A percentile compares a stretch with the other conserved stretches of the same genome.
phyloP scores from a whole-genome alignment of 495 filamentous ascomycete species.

The Penicillium arizonense region DNA sequence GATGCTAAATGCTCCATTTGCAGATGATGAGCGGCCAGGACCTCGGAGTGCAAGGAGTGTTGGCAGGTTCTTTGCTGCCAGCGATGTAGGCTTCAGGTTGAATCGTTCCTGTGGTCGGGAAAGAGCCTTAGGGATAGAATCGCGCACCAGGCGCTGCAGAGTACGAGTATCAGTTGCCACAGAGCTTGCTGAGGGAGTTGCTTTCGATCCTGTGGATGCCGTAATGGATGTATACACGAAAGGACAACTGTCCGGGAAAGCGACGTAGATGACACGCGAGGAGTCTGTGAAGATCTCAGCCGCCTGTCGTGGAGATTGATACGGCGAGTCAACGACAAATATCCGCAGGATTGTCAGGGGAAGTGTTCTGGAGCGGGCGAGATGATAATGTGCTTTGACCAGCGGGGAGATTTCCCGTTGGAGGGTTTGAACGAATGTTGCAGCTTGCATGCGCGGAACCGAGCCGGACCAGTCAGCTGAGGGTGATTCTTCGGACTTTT shows the following conservation, averaged over 20 bases:
- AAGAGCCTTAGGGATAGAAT: slow-evolving; percentile 75
- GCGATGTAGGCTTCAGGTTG: slow-evolving; percentile 58
- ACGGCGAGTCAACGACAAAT: slow-evolving; percentile 70
- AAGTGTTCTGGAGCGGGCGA: slow-evolving; percentile 59
- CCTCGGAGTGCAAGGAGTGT: slow-evolving; percentile 66
- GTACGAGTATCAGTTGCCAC: slow-evolving; percentile 55
- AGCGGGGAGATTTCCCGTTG: slow-evolving; percentile 68
- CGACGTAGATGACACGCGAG: slow-evolving; percentile 68
- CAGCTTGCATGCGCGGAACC: slow-evolving; percentile 72
- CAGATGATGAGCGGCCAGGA: slow-evolving; percentile 60
- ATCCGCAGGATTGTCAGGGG: slow-evolving; percentile 72
- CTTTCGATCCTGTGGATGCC: slow-evolving; percentile 29
- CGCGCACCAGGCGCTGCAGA: slow-evolving; percentile 65
- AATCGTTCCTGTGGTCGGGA: slow-evolving; percentile 68
- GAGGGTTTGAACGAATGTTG: slow-evolving; percentile 71
- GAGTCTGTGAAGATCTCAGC: slow-evolving; percentile 45
- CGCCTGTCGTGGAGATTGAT: slow-evolving; percentile 50
- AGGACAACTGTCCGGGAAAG: slow-evolving; percentile 75
- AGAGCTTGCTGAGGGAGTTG: slow-evolving; percentile 17
- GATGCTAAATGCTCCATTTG: slow-evolving; percentile 74
- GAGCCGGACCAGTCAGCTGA: slow-evolving; percentile 40
- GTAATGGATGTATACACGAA: slow-evolving; percentile 69
- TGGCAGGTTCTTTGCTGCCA: slow-evolving; percentile 66
- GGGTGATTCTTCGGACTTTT: neutral
- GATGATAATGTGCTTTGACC: slow-evolving; percentile 76